Percentiles rank a stretch among this genome's conserved stretches.
phyloP scores from a whole-genome alignment of 2,329 filamentous ascomycete genomes.

The Aspergillus phoenicis region DNA sequence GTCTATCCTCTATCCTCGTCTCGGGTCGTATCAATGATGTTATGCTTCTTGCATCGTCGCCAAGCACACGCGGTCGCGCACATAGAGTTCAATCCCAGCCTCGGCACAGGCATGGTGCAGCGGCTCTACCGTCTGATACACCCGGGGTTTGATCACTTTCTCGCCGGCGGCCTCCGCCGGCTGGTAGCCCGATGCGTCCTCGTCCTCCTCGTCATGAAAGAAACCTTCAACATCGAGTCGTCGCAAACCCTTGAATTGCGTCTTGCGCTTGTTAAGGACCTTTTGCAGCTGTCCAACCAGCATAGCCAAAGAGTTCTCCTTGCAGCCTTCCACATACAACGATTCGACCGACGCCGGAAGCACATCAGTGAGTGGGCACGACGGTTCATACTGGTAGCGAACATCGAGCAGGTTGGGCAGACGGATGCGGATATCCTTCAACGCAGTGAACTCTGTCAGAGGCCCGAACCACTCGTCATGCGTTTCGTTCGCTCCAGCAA shows the following conservation, averaged over 20 bases:
- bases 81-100: constrained; percentile 25
- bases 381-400: constrained; percentile 30
- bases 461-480: constrained; percentile 37
- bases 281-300: constrained; percentile 27
- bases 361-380: constrained; percentile 25
- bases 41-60: constrained; percentile 18
- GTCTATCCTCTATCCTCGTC: neutral
- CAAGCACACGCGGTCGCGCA: constrained; percentile 30
- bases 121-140: constrained; percentile 28
- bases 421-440: constrained; percentile 34
- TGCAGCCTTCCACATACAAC: constrained; percentile 33
- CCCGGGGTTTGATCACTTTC: constrained; percentile 26
- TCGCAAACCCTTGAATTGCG: constrained; percentile 21
- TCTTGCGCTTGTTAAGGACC: constrained; percentile 25
- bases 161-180: constrained; percentile 6
- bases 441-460: constrained; percentile 29
- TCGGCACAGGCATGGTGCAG: constrained; percentile 25
- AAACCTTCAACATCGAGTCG: constrained; percentile 31
- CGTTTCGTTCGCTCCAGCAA: constrained; percentile 31
- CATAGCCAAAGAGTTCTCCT: constrained; percentile 30
- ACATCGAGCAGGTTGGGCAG: constrained; percentile 36
- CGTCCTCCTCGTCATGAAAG: constrained; percentile 30
- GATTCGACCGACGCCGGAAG: constrained; percentile 28
- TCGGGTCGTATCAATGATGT: neutral
- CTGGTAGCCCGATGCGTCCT: constrained; percentile 23